Conservation (phyloP, 2,329 filamentous ascomycete genomes). For the Pochonia chlamydosporia region DNA sequence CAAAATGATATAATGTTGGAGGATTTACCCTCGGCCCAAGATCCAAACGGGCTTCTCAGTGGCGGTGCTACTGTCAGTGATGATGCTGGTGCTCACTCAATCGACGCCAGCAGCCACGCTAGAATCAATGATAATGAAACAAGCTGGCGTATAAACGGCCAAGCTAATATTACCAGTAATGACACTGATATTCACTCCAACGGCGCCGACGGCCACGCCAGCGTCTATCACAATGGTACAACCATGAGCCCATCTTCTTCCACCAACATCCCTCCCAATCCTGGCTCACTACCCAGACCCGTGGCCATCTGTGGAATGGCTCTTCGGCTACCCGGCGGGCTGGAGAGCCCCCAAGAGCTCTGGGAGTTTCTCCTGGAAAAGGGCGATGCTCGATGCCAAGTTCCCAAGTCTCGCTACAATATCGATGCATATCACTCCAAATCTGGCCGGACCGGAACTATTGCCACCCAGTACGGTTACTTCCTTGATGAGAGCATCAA, state of each 20-base stretch:
- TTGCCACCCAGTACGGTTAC: conserved; percentile 16
- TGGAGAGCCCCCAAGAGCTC: conserved; percentile 3
- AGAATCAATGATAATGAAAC: no score
- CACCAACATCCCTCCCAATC: neutral
- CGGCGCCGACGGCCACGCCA: no score
- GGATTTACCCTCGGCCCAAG: no score
- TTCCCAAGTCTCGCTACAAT: neutral
- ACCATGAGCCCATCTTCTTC: no score
- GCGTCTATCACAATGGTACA: neutral
- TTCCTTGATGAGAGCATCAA: conserved; percentile 18
- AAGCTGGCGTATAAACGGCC: no score
- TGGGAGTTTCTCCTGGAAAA: conserved; percentile 8
- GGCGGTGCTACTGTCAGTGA: no score
- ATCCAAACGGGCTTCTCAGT: no score
- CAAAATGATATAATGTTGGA: no score
- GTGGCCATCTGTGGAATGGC: conserved; percentile 12
- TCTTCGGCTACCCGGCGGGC: conserved; percentile 8
- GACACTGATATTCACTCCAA: no score
- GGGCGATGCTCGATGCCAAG: conserved; percentile 3
- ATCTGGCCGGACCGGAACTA: neutral
- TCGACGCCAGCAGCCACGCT: no score
- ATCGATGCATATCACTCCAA: neutral
- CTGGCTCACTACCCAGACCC: neutral
- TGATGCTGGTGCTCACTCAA: no score
- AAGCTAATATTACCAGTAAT: no score